These are phyloP conservation scores for Cephalotrichum gorgonifer DNA, from an alignment of 2,329 filamentous ascomycete genomes.

Conservation along the genomic window DNA sequence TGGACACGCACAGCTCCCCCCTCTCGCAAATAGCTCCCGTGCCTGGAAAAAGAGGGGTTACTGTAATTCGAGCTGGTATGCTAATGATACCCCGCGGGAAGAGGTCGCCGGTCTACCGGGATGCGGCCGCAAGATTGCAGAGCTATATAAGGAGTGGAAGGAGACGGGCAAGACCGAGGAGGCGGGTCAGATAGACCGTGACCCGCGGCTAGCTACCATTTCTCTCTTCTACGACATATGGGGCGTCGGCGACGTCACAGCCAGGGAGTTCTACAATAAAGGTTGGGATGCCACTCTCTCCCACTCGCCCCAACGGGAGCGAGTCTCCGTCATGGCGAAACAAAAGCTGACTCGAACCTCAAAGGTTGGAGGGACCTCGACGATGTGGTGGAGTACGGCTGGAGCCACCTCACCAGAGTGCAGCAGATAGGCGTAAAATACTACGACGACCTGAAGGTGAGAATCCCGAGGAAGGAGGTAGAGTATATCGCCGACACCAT, in stretches of 20 bases:
- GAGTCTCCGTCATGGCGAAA: too few species aligned
- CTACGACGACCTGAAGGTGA: conserved; percentile 71
- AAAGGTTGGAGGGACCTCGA: conserved; percentile 71
- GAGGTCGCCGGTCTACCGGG: conserved; percentile 53
- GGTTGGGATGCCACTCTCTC: conserved; percentile 17
- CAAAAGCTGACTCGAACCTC: neutral
- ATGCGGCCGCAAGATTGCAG: conserved; percentile 70
- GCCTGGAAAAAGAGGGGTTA: neutral
- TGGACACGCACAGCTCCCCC: neutral
- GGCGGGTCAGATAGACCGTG: conserved; percentile 50
- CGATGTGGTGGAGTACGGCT: conserved; percentile 75
- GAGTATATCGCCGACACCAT: conserved; percentile 57
- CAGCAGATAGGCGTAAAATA: conserved; percentile 94
- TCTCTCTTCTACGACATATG: conserved; percentile 73
- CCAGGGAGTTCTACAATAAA: conserved; percentile 68
- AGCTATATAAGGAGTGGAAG: conserved; percentile 67
- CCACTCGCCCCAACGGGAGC: too few species aligned
- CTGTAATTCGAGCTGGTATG: neutral
- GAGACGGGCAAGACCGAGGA: conserved; percentile 50
- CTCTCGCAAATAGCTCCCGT: neutral
- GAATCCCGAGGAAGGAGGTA: conserved; percentile 65
- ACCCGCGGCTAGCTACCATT: conserved; percentile 55
- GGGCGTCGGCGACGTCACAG: conserved; percentile 80
- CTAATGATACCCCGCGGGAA: neutral
- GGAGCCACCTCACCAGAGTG: conserved; percentile 61